Percentiles rank a stretch among this genome's conserved stretches.
Evolutionary conservation across 1,139 yeast species (phyloP).

Genomic region (Debaryomycetaceae sp.): DNA sequence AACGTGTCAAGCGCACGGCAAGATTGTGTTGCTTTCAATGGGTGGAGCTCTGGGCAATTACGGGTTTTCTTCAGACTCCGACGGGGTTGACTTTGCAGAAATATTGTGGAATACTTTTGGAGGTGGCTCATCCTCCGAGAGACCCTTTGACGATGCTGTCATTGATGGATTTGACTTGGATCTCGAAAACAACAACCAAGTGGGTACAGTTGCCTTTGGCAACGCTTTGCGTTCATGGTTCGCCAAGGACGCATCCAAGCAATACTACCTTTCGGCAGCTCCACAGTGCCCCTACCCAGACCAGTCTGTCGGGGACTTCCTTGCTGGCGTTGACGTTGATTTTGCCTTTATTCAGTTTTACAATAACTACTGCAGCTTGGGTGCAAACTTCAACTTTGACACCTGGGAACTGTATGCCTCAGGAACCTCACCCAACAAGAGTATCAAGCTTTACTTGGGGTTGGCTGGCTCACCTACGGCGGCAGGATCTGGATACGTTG

Average conservation of each 20-base stretch:
- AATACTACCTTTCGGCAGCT: constrained; percentile 83
- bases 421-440: constrained; percentile 58
- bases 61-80: constrained; percentile 60
- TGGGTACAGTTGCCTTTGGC: constrained; percentile 62
- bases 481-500: constrained; percentile 46
- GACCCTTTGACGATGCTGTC: constrained; percentile 68
- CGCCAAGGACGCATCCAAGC: constrained; percentile 47
- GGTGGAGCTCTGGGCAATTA: constrained; percentile 87
- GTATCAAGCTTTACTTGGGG: constrained; percentile 65
- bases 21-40: constrained; percentile 70
- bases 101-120: constrained; percentile 85
- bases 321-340: constrained; percentile 63
- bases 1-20: constrained; percentile 80
- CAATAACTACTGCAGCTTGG: constrained; percentile 77
- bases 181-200: constrained; percentile 38
- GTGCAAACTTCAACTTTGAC: constrained; percentile 69
- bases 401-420: constrained; percentile 75
- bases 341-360: constrained; percentile 90
- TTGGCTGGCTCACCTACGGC: constrained; percentile 68
- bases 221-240: constrained; percentile 56
- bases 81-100: constrained; percentile 66
- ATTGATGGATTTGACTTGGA: constrained; percentile 48
- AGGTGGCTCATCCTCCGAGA: constrained; percentile 55
- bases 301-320: constrained; percentile 68
- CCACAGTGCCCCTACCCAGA: constrained; percentile 97